Evolutionary conservation across 768 basidiomycete genomes (phyloP), one percentile per base, ranked within the genome.

Genomic region (Astraeus odoratus): DNA sequence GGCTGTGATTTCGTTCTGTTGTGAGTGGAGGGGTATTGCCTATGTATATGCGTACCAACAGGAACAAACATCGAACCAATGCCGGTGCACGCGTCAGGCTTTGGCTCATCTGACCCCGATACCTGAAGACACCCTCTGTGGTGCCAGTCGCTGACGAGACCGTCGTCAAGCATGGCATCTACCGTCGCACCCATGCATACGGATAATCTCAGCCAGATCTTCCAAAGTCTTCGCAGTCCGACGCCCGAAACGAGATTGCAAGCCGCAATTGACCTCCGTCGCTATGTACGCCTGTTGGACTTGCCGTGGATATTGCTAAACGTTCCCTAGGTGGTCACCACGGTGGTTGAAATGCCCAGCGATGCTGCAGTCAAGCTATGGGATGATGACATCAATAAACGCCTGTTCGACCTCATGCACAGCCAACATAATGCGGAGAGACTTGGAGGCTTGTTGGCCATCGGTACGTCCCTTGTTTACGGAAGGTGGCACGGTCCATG

Each of bases 361-460:
- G 89, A 91, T 53, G 80, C 80, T 10, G 82, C 83, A 8, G 76
- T 80, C 0, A 88, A 89, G 59, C 67, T 91, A 39, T 92, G 88
- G 87, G 86, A 91, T 50, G 84, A 89, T 51, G 80, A 79, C 45
- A 84, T 94, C 54, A 91, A 83, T 59, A 75, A 78, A 50, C 70
- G 80, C 29, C 69, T 94, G 43, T 89, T 91, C 58, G 83, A 86
- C 53, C 75, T 92, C 36, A 83, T 87, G 46, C 89, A 93, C 58
- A 87, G 86, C 55, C 81, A 81, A 58, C 82, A 80, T 57, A 77
- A 73, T 42, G 70, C 74, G 19, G 91, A 94, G 61, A 86, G 87
- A 51, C 76, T 92, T 43, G 94, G 91, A 12, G 93, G 91, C 26
- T 68, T 97, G 26, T 64, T 84, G 44, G 93, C 92, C 19, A 96